Evolutionary conservation across 305 asterid species (phyloP).

Genomic region (Caryopteris hybrid): DNA sequence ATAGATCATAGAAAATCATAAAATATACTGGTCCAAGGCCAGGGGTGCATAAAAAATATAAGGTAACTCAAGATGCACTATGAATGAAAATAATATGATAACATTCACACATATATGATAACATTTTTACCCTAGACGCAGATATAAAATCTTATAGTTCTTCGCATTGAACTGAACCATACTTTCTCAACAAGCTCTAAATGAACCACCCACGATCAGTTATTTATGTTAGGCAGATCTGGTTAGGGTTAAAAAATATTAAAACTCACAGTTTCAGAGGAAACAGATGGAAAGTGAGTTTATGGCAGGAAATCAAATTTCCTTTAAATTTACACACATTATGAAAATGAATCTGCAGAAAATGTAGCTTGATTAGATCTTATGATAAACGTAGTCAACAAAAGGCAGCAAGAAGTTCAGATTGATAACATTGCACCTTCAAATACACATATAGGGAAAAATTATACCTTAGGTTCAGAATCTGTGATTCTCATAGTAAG

Average conservation of each 20-base stretch:
- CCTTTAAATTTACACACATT: background rate
- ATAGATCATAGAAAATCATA: background rate
- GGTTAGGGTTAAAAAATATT: background rate
- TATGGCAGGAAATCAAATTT: background rate
- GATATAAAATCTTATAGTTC: constrained; percentile 4
- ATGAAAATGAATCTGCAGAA: background rate
- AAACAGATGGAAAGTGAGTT: background rate
- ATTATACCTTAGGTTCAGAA: constrained; percentile 82
- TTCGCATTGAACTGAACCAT: background rate
- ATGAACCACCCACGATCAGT: background rate
- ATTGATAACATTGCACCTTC: constrained; percentile 7
- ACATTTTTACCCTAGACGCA: background rate
- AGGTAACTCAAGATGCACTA: background rate
- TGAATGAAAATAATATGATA: background rate
- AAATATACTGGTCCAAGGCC: background rate
- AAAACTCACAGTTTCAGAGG: background rate
- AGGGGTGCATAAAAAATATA: background rate
- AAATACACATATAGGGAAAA: background rate
- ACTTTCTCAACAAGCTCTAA: background rate
- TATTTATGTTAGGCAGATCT: background rate
- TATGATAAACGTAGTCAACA: constrained; percentile 9
- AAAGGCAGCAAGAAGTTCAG: constrained; percentile 19
- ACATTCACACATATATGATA: background rate
- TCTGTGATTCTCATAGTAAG: constrained; percentile 84
- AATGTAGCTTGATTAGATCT: background rate